Evolutionary conservation across 306 rosid species (phyloP).

Genomic region (Trichosanthes truncata): DNA sequence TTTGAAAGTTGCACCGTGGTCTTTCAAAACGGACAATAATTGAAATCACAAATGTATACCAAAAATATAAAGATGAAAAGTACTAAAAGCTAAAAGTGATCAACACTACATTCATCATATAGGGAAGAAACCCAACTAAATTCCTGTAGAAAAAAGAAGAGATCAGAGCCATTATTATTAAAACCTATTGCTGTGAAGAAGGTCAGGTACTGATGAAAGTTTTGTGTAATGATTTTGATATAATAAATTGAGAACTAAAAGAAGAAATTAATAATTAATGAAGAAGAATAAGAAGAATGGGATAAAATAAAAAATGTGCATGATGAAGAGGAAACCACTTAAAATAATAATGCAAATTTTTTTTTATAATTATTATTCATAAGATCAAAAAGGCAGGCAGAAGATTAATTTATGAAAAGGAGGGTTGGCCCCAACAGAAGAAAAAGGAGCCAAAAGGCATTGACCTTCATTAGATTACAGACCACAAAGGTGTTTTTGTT

Average conservation of each 20-base stretch:
- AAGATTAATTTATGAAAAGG: neutral
- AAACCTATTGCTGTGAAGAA: neutral
- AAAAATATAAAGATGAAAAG: neutral
- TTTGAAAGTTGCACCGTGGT: too few relatives aligned
- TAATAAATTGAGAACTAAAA: neutral
- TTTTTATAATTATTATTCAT: neutral
- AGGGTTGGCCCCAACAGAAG: neutral
- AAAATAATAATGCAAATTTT: too few relatives aligned
- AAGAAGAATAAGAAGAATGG: neutral
- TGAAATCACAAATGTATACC: neutral
- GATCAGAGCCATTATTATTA: neutral
- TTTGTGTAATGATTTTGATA: neutral
- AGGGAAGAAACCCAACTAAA: neutral
- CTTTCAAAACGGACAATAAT: neutral
- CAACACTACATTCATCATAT: too few relatives aligned
- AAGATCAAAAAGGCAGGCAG: neutral
- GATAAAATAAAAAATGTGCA: neutral
- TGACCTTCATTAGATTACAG: conserved; percentile 8
- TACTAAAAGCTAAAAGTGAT: neutral
- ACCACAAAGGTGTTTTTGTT: conserved; percentile 37
- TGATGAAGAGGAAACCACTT: neutral
- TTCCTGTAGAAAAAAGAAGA: neutral
- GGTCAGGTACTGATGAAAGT: neutral
- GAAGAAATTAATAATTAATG: neutral
- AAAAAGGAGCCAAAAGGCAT: neutral